Percentiles rank a stretch among this genome's conserved stretches.
These are phyloP conservation scores for Blepharisma stoltei DNA, from an alignment of 73 alveolate species.

Conservation along the genomic window DNA sequence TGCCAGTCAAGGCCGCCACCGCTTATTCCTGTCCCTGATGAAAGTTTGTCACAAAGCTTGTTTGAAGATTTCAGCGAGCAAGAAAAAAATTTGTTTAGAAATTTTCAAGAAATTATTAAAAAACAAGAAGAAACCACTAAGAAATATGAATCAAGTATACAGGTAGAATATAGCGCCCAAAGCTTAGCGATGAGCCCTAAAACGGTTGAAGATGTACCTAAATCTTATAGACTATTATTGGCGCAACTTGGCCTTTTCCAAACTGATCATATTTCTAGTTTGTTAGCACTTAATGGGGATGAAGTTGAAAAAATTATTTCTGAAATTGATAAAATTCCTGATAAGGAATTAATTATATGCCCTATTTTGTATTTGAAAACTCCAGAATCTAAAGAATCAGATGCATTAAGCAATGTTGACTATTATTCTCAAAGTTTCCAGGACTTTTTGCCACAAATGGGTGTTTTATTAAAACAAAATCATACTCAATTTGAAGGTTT, in stretches of 20 bases:
- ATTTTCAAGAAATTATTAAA: not conserved
- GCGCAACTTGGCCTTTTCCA: conserved; percentile 9
- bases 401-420: not conserved
- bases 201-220: not conserved
- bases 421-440: not conserved
- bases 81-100: not conserved
- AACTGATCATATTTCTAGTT: not conserved
- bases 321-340: not conserved
- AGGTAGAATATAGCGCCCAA: not conserved
- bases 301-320: not conserved
- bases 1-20: not conserved
- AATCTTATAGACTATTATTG: conserved; percentile 1
- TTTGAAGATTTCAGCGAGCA: not conserved
- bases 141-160: not conserved
- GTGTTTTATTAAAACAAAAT: not conserved
- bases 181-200: not conserved
- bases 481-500: conserved; percentile 7
- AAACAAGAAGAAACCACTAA: not conserved
- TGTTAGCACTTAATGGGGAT: not conserved
- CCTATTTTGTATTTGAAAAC: not conserved
- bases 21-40: not conserved
- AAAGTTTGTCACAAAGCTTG: not conserved
- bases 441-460: not conserved
- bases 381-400: not conserved
- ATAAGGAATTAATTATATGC: not conserved